Evolutionary conservation across 345 rosid genomes (phyloP).

Genomic region (Eucalyptus microcorys): DNA sequence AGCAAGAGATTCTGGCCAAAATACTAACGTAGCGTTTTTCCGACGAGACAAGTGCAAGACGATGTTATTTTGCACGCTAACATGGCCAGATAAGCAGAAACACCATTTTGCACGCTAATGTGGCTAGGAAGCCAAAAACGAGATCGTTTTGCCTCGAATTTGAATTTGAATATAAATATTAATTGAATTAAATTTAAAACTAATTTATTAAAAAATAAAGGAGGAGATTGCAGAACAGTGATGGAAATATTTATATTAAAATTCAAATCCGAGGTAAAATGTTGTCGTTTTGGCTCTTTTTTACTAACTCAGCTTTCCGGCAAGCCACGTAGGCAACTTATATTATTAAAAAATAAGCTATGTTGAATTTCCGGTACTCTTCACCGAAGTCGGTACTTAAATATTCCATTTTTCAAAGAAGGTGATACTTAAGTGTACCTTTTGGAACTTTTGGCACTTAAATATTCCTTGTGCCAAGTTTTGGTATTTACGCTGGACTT

Average conservation of each 20-base stretch:
- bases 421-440: too few species aligned
- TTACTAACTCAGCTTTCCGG: accelerated
- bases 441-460: accelerated
- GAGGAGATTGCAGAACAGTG: accelerated
- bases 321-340: accelerated
- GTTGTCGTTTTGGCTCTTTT: accelerated
- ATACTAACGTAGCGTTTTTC: accelerated
- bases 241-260: too few species aligned
- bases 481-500: accelerated
- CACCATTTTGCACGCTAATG: accelerated
- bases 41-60: not conserved
- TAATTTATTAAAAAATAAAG: too few species aligned
- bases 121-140: too few species aligned
- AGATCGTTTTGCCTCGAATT: too few species aligned
- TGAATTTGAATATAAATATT: too few species aligned
- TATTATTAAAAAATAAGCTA: too few species aligned
- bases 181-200: too few species aligned
- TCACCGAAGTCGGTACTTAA: accelerated
- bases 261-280: too few species aligned
- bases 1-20: accelerated
- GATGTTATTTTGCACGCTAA: accelerated
- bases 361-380: accelerated
- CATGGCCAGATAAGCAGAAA: accelerated
- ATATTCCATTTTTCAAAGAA: too few species aligned
- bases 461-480: accelerated